Evolutionary conservation across 768 basidiomycete genomes (phyloP).

Genomic region (Termitomyces sp.): DNA sequence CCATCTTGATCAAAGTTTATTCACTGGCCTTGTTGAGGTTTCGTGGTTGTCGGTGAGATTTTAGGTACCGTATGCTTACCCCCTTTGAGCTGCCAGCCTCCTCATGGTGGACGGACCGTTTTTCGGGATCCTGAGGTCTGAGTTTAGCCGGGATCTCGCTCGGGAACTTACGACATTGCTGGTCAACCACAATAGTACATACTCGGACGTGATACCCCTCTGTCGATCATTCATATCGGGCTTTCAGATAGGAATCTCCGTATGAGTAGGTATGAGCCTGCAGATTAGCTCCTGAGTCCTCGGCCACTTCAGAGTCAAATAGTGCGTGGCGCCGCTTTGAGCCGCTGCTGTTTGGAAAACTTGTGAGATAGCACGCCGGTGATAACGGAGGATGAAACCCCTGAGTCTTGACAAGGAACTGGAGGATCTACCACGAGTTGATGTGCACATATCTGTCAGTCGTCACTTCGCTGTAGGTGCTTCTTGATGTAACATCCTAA

Average conservation of each 20-base stretch:
- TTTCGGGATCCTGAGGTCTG: not conserved
- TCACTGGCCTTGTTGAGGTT: constrained; percentile 6
- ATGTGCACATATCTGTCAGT: constrained; percentile 2
- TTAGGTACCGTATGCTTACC: constrained; percentile 12
- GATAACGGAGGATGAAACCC: constrained; percentile 10
- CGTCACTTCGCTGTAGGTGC: not conserved
- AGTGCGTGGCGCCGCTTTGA: constrained; percentile 2
- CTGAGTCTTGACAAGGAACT: not conserved
- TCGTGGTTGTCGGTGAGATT: not conserved
- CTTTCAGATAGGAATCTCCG: not conserved
- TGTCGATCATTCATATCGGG: constrained; percentile 7
- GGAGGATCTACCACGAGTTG: constrained; percentile 7
- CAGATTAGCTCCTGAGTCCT: not conserved
- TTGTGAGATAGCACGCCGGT: constrained; percentile 2
- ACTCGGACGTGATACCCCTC: not conserved
- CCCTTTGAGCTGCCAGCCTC: not conserved
- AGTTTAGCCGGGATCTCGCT: constrained; percentile 4
- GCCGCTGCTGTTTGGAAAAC: not conserved
- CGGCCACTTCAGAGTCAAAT: not conserved
- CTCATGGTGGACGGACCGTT: not conserved
- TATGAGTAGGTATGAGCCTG: not conserved
- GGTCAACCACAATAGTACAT: no score
- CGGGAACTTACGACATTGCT: no score
- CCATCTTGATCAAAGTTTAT: constrained; percentile 11
- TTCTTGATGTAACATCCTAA: constrained; percentile 1